Evolutionary conservation across 2,329 filamentous ascomycete genomes (phyloP), one percentile per base, ranked within the genome.

Genomic region (Nemania abortiva): DNA sequence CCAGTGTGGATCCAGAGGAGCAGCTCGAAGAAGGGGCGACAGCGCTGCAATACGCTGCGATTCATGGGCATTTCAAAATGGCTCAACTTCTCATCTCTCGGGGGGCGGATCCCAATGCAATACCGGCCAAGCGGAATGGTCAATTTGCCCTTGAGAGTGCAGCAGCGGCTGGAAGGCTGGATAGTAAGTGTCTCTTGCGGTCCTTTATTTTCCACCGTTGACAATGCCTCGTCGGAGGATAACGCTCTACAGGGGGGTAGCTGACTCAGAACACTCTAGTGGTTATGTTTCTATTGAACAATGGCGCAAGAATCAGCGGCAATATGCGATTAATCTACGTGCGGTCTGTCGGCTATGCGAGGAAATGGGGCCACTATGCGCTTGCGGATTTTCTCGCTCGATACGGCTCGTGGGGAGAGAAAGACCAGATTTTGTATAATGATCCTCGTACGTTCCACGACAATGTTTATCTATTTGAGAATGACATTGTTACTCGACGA

Each of bases 301-400:
- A 22, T 11, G 62, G 45, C 3, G 53, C 42, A 31, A 22, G 45
- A 3, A 13, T 65, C 15, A 10, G 39, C 2, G 45, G 27, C 3
- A 15, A n/a, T 10, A 59, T 58, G 62, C 45, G 62, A 34, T 45
- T 59, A 20, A 22, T 52, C 13, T 65, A 58, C 20, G 42, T 65
- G 1, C 37, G 53, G n/a, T 39, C 62, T n/a, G 31, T 65, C 20
- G 3, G 0, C 11, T 65, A 58, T 27, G 62, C 62, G 1, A 5
- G 22, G 9, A 9, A 13, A 10, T 3, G 39, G 1, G 47, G 53
- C 27, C 54, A 53, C n/a, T n/a, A 34, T 6, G 53, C 22, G 2
- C 9, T 65, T 37, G 62, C 62, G 13, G 20, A 39, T 4, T 31
- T 58, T 53, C 27, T 65, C 10, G 53, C 29, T 34, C 18, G 45